Evolutionary conservation across 805 yeast genomes (phyloP), one percentile per base, ranked within the genome.

Genomic region (Saturnispora serradocipensis): DNA sequence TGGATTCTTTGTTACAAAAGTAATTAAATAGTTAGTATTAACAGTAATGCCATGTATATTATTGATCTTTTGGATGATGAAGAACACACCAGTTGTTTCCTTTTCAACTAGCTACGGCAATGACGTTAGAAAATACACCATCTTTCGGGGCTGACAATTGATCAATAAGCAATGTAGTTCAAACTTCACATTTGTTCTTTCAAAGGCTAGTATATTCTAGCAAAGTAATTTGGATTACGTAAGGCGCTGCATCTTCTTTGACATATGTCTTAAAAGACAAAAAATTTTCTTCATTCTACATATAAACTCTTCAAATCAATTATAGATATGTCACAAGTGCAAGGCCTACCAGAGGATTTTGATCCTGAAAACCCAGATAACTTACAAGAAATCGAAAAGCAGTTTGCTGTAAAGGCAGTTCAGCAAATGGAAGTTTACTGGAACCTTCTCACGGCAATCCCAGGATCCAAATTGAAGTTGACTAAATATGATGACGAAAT

Each of bases 351-450:
- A 45, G 50, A 56, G 6, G 54, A 57, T n/a, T 63, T 64, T 45
- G 58, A 56, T 62, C 90, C 99, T 18, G 96, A 93, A 63, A 77
- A 75, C 53, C 97, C 99, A 45, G 97, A 93, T 55, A 93, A 93
- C 73, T 75, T 88, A 61, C 98, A 91, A 70, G 96, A 88, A 61
- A 88, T 93, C 63, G 99, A 93, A 70, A 88, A 82, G 76, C 98
- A 93, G 72, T 93, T 93, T 64, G 98, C 99, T 42, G 99, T 93
- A 54, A 88, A 86, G 70, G 99, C 98, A 5, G 99, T 93, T 16
- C 82, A 80, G 68, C 98, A 93, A 67, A 93, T 96, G 53, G 95
- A 88, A 64, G 84, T 96, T 1, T 93, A 91, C 77, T 93, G 97
- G 96, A 75, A 76, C 46, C 68, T 93, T 53, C 70, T 93, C 51